phyloP scores from a whole-genome alignment of 176 grass and related monocot genomes.

The Carex myosuroides region DNA sequence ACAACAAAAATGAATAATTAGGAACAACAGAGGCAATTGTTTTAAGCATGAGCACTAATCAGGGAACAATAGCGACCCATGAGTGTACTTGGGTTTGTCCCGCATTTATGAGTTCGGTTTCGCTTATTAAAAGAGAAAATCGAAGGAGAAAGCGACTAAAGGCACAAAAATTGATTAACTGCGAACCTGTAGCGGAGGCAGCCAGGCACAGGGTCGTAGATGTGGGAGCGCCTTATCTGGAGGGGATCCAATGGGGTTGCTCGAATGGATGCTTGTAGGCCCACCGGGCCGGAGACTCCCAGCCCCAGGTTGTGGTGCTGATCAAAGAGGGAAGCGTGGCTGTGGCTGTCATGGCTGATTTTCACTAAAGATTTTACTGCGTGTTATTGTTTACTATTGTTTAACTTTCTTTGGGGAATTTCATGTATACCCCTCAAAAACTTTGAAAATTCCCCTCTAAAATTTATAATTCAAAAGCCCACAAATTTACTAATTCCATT shows the following conservation, averaged over 20 bases:
- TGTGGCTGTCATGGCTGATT: not conserved
- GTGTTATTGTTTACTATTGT: not conserved
- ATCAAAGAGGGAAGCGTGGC: not conserved
- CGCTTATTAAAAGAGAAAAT: not conserved
- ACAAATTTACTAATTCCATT: too few relatives aligned
- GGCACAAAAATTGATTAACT: not conserved
- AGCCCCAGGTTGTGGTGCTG: not conserved
- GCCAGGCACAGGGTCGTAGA: not conserved
- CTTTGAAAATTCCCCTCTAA: too few relatives aligned
- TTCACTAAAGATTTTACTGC: not conserved
- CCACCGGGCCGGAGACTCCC: not conserved
- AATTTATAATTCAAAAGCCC: too few relatives aligned
- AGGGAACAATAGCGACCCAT: not conserved
- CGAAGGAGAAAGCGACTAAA: not conserved
- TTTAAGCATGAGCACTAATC: not conserved
- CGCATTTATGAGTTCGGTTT: constrained; percentile 4
- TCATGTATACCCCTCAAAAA: too few relatives aligned
- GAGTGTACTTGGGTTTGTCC: not conserved
- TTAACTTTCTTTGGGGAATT: not conserved
- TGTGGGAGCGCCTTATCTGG: constrained; percentile 17
- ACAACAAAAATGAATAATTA: not conserved
- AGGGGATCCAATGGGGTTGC: constrained; percentile 14
- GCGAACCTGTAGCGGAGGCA: not conserved
- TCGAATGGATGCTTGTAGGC: not conserved
- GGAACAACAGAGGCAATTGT: not conserved